Conservation (phyloP, 2,329 filamentous ascomycete species). For the Trichoderma harzianum region DNA sequence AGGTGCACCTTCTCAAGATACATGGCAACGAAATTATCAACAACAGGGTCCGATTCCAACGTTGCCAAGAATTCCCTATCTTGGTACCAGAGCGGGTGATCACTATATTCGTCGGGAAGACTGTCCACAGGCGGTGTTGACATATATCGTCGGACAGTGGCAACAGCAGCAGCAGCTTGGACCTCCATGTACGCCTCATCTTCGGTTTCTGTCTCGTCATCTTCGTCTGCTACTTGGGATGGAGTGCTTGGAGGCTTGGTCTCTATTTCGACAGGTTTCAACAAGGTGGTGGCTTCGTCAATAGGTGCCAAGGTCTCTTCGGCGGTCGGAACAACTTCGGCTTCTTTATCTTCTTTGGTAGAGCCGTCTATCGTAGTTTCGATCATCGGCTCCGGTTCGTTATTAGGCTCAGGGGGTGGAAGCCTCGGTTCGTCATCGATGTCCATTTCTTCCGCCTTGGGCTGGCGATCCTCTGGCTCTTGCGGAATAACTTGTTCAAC, state of each 20-base stretch:
- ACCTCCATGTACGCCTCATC: constrained; percentile 50
- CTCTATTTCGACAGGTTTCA: constrained; percentile 30
- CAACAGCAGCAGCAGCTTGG: constrained; percentile 36
- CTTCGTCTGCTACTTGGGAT: constrained; percentile 48
- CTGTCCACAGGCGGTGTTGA: constrained; percentile 54
- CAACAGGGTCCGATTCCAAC: constrained; percentile 37
- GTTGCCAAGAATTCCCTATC: constrained; percentile 45
- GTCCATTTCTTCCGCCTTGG: constrained; percentile 43
- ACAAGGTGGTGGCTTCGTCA: constrained; percentile 15
- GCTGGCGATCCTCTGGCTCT: constrained; percentile 25
- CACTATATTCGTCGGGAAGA: constrained; percentile 44
- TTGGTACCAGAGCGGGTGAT: constrained; percentile 46
- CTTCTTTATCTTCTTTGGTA: background rate
- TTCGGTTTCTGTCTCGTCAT: constrained; percentile 54
- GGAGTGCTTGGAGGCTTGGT: constrained; percentile 44
- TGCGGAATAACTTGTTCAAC: constrained; percentile 21
- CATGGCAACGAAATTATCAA: constrained; percentile 46
- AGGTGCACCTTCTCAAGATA: constrained; percentile 43
- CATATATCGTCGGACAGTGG: constrained; percentile 43
- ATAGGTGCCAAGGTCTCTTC: background rate
- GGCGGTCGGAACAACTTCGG: background rate
- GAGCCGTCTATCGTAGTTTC: background rate
- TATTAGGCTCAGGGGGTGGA: background rate
- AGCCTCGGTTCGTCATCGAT: constrained; percentile 28
- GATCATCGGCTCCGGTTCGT: background rate